phyloP scores from a whole-genome alignment of 1,284 basidiomycete species.

The Fomitopsis pinicola region DNA sequence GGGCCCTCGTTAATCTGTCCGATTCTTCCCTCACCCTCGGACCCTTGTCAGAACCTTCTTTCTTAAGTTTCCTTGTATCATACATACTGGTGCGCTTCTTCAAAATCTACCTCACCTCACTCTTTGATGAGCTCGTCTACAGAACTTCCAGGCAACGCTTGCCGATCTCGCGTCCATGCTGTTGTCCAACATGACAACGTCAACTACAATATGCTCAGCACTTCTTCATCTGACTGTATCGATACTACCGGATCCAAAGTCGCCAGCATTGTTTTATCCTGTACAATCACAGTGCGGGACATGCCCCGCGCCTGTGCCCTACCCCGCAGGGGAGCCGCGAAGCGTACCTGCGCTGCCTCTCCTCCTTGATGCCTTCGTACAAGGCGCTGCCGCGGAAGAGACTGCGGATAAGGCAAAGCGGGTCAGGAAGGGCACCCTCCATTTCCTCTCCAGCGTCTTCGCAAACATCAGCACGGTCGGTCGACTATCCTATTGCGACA shows the following conservation, averaged over 20 bases:
- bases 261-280: conserved; percentile 54
- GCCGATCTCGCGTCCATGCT: conserved; percentile 97
- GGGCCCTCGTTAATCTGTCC: conserved; percentile 91
- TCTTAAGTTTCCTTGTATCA: conserved; percentile 82
- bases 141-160: conserved; percentile 88
- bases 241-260: conserved; percentile 48
- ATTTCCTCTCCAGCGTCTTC: conserved; percentile 90
- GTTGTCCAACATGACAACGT: conserved; percentile 89
- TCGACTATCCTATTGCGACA: neutral
- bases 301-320: conserved; percentile 59
- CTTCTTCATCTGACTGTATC: conserved; percentile 69
- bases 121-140: neutral
- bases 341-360: conserved; percentile 69
- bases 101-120: neutral
- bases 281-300: conserved; percentile 72
- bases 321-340: conserved; percentile 50
- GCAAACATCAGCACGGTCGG: conserved; percentile 80
- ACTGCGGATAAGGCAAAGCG: conserved; percentile 43
- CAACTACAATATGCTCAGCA: conserved; percentile 63
- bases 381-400: conserved; percentile 56
- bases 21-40: conserved; percentile 75
- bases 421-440: conserved; percentile 69
- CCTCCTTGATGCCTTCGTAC: conserved; percentile 82
- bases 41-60: conserved; percentile 70
- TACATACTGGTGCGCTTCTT: conserved; percentile 80